These are phyloP conservation scores for Aspergillus transmontanensis DNA, from an alignment of 2,329 filamentous ascomycete genomes.

Conservation along the genomic window DNA sequence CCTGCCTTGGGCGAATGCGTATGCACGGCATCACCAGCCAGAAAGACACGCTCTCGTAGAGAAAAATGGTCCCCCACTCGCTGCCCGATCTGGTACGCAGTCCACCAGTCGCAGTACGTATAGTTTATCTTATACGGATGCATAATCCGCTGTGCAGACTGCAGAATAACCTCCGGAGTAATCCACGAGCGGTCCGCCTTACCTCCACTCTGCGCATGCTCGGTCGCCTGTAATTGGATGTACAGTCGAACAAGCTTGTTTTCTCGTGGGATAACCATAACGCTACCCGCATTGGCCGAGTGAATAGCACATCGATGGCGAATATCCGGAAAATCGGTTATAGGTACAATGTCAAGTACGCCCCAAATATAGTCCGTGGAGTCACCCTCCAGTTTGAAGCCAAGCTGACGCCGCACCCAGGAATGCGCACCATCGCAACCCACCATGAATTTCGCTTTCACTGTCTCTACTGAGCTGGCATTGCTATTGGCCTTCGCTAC, in stretches of 20 bases:
- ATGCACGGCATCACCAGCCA: slow-evolving; percentile 68
- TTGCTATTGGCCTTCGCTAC: slow-evolving; percentile 3
- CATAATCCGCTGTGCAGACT: slow-evolving; percentile 65
- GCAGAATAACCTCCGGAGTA: slow-evolving; percentile 64
- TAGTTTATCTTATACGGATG: slow-evolving; percentile 68
- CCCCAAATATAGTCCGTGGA: slow-evolving; percentile 51
- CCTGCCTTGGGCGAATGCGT: slow-evolving; percentile 44
- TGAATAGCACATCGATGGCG: slow-evolving; percentile 62
- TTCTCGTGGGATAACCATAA: slow-evolving; percentile 68
- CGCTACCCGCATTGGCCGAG: slow-evolving; percentile 56
- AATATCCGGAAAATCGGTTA: slow-evolving; percentile 63
- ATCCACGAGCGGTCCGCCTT: slow-evolving; percentile 62
- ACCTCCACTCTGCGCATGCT: slow-evolving; percentile 44
- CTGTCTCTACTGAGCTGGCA: slow-evolving; percentile 35
- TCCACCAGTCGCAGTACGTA: slow-evolving; percentile 68
- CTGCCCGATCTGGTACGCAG: slow-evolving; percentile 69
- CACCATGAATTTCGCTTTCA: slow-evolving; percentile 65
- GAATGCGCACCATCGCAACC: slow-evolving; percentile 70
- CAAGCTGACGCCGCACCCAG: slow-evolving; percentile 63
- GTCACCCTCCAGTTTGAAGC: slow-evolving; percentile 59
- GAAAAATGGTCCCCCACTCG: slow-evolving; percentile 62
- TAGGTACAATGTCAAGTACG: slow-evolving; percentile 54
- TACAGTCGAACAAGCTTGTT: slow-evolving; percentile 65
- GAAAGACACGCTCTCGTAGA: slow-evolving; percentile 62
- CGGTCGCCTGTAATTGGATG: slow-evolving; percentile 59